Base-by-base conservation (phyloP, 768 basidiomycete genomes). In the Chalciporus piperatus region DNA sequence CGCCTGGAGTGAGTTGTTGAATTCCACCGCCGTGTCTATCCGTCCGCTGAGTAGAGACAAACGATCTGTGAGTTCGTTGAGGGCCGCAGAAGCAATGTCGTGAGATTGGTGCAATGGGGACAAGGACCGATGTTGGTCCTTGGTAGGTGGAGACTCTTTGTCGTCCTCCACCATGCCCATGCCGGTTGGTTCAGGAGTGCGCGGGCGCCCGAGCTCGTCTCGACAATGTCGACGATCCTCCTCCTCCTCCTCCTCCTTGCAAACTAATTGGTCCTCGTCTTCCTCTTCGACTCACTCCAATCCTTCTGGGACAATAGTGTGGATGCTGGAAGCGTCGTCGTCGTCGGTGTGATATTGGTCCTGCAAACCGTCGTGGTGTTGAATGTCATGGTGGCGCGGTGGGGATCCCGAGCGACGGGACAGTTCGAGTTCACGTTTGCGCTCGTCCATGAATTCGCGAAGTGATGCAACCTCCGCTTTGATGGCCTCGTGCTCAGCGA, bases 401-500 rank as follows among this genome's bases (percentile, higher is more conserved):
- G 70, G 61, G 11, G 66, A 66, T 22, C 58, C 50, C 5, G 39
- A 33, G 17, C 44, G 60, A 48, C 62, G 65, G 4, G 59, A 63
- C 2, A 55, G 33, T 42, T 68, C 79, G 62, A 69, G 64, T 45
- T 85, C 83, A 16, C 76, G 74, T 59, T 82, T 76, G 41, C 80
- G 79, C 50, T 79, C 77, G 55, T 89, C 86, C 72, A 92, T 80
- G 59, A 87, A 69, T 43, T 88, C 85, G 13, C 88, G 76, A 46
- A 98, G 73, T 3, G 76, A 72, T 33, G 79, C 72, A 3, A 98
- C 83, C 59, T 98, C 94, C 27, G 76, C 74, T 67, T 87, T 87
- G 63, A 97, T 81, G 8, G 72, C 74, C 51, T 97, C 93, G 58
- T 98, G 92, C 70, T 97, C 93, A 1, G 78, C 77, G 35, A 96